Base-by-base conservation (phyloP, 352 stramenopile species). In the Globisporangium emineosum region DNA sequence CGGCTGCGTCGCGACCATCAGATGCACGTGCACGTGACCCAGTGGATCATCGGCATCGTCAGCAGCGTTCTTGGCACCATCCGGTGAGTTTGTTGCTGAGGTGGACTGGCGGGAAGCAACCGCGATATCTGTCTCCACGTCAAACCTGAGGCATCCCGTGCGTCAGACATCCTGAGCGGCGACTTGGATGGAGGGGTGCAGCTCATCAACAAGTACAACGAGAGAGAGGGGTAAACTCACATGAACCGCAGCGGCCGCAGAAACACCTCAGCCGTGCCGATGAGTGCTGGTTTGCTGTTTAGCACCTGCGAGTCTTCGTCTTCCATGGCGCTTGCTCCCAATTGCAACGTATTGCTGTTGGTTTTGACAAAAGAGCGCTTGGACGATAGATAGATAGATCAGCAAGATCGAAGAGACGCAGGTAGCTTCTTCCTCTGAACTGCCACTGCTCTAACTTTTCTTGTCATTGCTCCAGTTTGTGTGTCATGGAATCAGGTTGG, bases 211-310 rank as follows among this genome's bases (percentile, higher is more conserved):
- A 58, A 55, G 23, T 9, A 42, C 17, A 42, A 23, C 15, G 47
- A 51, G 32, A 7, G 33, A 51, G 43, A 25, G n/a, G 1, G 25
- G 19, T 8, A 35, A 5, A 68, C 74, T 10, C 60, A 82, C 72
- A 89, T 66, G 47, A 77, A 88, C 15, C 81, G 78, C 43, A 90
- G 65, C 19, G 81, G 81, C 4, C 78, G 73, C 17, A 86, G 65
- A 40, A 84, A 82, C 25, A 90, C 66, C 42, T 67, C 70, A 0
- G 72, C 71, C 0, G 62, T 71, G n/a, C 75, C 78, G 0, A 86
- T 49, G 45, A 85, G 68, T 15, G 43, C 53, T 13, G 30, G 30
- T 19, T 45, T 45, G 52, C 10, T 58, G 3, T n/a, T 12, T n/a
- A 58, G 50, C 8, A 40, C 27, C 57, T 50, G 9, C 8, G 58